Evolutionary conservation across 305 asterid genomes (phyloP), one percentile per base, ranked within the genome.

Genomic region (Fraxinus latifolia): DNA sequence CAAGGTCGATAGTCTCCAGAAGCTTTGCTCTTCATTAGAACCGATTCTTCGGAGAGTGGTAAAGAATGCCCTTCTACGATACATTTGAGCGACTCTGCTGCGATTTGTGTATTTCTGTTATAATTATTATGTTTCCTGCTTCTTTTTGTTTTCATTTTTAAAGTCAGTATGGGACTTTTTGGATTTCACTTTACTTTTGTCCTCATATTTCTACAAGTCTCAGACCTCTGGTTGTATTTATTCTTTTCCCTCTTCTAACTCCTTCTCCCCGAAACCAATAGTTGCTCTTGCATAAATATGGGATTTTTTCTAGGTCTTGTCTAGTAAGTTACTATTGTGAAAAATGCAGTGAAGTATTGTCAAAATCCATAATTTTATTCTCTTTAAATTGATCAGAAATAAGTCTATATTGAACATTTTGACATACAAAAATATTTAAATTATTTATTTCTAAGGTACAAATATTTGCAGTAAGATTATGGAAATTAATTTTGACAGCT

Each of bases 21-120:
- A 92, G 91, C 97, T 95, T 74, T 94, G 95, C 91, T 95, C 99
- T 39, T 94, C 99, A 23, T 81, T 95, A 83, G 99, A 95, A 85
- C 99, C 98, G 55, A 92, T 95, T 86, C 96, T 95, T 50, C 97
- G 99, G 55, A 94, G 97, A 95, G 98, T 95, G 91, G 98, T 95
- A 95, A 90, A 84, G 67, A 60, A 74, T 74, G 14, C 74, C 75
- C 12, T 76, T 68, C 37, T 60, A 60, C 31, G 14, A 60, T 19
- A 15, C 23, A 32, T 77, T 47, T 47, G 21, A 14, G 21, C 19
- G 7, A 14, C 19, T 47, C 58, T 47, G 58, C 58, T 14, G 58
- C 7, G 60, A 47, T 19, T 47, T 74, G 44, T 74, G 53, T 25
- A 29, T 81, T 21, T 85, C 11, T 77, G 76, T 53, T n/a, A 53